Percentiles rank a stretch among this genome's conserved stretches.
These are phyloP conservation scores for Alternaria dauci DNA, from an alignment of 2,329 filamentous ascomycete genomes.

Conservation along the genomic window DNA sequence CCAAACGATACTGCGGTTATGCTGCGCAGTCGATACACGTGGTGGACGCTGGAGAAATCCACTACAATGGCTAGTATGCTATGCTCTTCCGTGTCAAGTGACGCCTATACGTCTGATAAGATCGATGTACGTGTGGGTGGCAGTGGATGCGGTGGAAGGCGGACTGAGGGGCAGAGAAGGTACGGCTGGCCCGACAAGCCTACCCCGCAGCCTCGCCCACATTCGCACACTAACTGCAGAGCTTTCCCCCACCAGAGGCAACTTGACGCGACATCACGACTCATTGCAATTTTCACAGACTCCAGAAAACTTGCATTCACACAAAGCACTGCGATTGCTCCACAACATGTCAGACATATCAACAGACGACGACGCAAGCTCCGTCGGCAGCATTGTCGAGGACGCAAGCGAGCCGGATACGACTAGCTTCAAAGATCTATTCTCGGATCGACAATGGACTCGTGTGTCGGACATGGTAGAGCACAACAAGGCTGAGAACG, in stretches of 20 bases:
- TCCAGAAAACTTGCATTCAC: background rate
- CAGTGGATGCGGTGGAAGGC: background rate
- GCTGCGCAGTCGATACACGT: background rate
- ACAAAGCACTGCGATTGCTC: background rate
- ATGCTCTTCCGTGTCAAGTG: background rate
- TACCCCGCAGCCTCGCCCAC: constrained; percentile 41
- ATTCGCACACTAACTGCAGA: constrained; percentile 38
- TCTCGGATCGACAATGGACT: constrained; percentile 45
- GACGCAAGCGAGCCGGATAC: constrained; percentile 48
- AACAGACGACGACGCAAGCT: constrained; percentile 44
- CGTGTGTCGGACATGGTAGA: constrained; percentile 38
- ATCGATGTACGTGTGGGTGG: background rate
- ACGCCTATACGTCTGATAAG: background rate
- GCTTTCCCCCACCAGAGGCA: constrained; percentile 28
- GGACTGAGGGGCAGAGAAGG: background rate
- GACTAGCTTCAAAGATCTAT: constrained; percentile 48
- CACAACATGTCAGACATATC: constrained; percentile 39
- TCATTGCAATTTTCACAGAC: constrained; percentile 4
- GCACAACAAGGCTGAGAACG: constrained; percentile 39
- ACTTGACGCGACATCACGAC: constrained; percentile 9
- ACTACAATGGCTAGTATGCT: background rate
- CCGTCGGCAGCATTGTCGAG: constrained; percentile 45
- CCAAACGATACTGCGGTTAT: too few species aligned
- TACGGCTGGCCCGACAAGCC: constrained; percentile 30
- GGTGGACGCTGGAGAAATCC: too few species aligned